phyloP scores from a whole-genome alignment of 2,329 filamentous ascomycete species.

The Leptographium flavum region DNA sequence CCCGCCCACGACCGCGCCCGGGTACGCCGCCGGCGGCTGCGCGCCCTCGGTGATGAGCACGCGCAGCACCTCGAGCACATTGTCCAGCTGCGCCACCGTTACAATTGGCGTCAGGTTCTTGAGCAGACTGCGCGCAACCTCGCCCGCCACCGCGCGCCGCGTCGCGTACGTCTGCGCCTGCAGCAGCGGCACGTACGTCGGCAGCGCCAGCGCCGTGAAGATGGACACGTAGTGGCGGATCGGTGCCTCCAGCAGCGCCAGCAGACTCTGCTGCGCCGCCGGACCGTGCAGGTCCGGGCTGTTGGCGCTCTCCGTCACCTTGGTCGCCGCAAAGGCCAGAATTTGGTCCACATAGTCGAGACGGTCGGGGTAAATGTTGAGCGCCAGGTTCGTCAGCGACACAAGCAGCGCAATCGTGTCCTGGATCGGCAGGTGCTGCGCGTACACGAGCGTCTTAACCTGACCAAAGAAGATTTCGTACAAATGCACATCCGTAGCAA shows the following conservation, averaged over 20 bases:
- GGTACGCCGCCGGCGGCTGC: conserved; percentile 70
- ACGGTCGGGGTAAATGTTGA: conserved; percentile 88
- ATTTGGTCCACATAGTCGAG: conserved; percentile 95
- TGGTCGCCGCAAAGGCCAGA: conserved; percentile 71
- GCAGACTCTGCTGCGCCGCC: conserved; percentile 73
- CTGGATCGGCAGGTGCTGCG: conserved; percentile 80
- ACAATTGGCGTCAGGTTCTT: conserved; percentile 69
- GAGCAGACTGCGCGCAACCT: conserved; percentile 71
- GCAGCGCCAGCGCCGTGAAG: conserved; percentile 89
- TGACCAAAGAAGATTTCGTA: conserved; percentile 98
- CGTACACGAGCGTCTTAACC: conserved; percentile 84
- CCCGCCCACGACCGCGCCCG: conserved; percentile 48
- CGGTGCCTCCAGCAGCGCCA: conserved; percentile 80
- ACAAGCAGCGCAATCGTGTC: conserved; percentile 89
- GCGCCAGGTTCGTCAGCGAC: conserved; percentile 82
- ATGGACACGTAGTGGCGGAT: conserved; percentile 82
- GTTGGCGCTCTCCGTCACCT: conserved; percentile 79
- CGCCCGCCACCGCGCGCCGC: conserved; percentile 75
- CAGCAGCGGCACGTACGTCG: conserved; percentile 79
- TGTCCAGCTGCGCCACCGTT: conserved; percentile 67
- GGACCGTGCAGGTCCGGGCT: conserved; percentile 89
- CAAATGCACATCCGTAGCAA: conserved; percentile 68
- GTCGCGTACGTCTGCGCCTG: conserved; percentile 90
- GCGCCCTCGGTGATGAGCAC: conserved; percentile 90
- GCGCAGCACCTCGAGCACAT: conserved; percentile 74